A percentile compares a stretch with the other conserved stretches of the same genome.
Conservation (phyloP, 148 eudicot genomes). For the Diospyros lotus region DNA sequence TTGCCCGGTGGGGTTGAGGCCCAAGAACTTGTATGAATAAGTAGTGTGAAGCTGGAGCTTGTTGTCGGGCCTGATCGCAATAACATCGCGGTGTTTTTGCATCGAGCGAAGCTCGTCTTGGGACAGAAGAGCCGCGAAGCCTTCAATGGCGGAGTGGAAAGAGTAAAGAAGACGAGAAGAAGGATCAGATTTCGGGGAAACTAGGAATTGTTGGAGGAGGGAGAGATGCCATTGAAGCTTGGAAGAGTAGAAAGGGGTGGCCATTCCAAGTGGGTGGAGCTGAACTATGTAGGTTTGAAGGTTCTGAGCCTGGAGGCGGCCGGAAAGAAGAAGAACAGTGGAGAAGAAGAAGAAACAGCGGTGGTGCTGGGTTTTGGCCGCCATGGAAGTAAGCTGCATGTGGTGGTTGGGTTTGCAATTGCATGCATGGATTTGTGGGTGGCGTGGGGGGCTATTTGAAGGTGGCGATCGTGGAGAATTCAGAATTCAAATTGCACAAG, state of each 20-base stretch:
- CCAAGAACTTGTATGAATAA: slow-evolving; percentile 82
- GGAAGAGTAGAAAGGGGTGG: slow-evolving; percentile 35
- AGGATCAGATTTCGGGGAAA: slow-evolving; percentile 27
- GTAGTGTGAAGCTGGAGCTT: slow-evolving; percentile 65
- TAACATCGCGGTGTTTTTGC: slow-evolving; percentile 34
- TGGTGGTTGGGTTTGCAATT: no score
- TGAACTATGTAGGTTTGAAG: slow-evolving; percentile 77
- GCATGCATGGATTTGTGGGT: no score
- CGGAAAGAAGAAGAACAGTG: background rate
- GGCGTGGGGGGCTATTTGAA: slow-evolving; percentile 43
- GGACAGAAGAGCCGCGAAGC: slow-evolving; percentile 67
- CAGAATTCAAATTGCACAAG: slow-evolving; percentile 11
- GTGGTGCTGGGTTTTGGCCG: slow-evolving; percentile 1
- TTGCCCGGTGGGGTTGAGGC: slow-evolving; percentile 35
- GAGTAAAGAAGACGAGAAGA: slow-evolving; percentile 80
- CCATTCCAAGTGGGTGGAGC: slow-evolving; percentile 53
- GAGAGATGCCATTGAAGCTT: slow-evolving; percentile 66
- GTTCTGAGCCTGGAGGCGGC: slow-evolving; percentile 24
- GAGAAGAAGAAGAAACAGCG: slow-evolving; percentile 1
- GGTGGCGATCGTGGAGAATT: slow-evolving; percentile 18
- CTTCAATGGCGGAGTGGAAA: slow-evolving; percentile 60
- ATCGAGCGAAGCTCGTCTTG: slow-evolving; percentile 41
- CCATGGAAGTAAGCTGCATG: slow-evolving; percentile 26
- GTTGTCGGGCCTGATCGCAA: slow-evolving; percentile 61
- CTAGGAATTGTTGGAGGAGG: slow-evolving; percentile 42